A percentile compares a stretch with the other conserved stretches of the same genome.
Conservation (phyloP, 768 basidiomycete genomes). For the Scleroderma citrinum region DNA sequence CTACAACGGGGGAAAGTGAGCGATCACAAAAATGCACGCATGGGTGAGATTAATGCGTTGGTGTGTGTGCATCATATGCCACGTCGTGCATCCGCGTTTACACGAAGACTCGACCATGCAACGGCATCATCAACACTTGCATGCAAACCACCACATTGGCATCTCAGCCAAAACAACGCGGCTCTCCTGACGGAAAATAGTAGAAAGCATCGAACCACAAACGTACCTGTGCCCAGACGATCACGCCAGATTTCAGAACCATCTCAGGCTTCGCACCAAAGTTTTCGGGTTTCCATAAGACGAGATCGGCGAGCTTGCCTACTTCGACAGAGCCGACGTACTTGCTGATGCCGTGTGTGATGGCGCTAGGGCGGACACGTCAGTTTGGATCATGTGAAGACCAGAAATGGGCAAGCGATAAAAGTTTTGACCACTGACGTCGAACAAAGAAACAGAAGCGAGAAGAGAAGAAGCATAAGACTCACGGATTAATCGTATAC, state of each 20-base stretch:
- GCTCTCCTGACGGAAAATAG: neutral
- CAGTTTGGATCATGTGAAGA: neutral
- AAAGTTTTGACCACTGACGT: no score
- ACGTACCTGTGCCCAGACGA: constrained; percentile 81
- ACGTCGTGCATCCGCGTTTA: no score
- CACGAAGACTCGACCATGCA: no score
- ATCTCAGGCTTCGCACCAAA: constrained; percentile 92
- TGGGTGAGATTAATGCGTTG: no score
- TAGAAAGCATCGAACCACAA: neutral
- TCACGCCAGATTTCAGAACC: constrained; percentile 93
- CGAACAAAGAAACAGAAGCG: no score
- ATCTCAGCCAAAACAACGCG: no score
- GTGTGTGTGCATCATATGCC: no score
- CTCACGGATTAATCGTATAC: constrained; percentile 96
- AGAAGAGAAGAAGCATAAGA: constrained; percentile 9
- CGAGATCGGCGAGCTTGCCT: constrained; percentile 87
- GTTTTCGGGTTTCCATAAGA: constrained; percentile 91
- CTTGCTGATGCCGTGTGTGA: constrained; percentile 89
- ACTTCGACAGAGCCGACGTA: constrained; percentile 77
- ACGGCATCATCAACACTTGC: no score
- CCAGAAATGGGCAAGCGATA: no score
- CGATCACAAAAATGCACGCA: no score
- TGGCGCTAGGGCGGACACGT: constrained; percentile 50
- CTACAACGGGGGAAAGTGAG: constrained; percentile 30
- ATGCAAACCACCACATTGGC: no score